A percentile compares a stretch with the other conserved stretches of the same genome.
phyloP scores from a whole-genome alignment of 768 basidiomycete genomes.

The Termitomyces sp. region DNA sequence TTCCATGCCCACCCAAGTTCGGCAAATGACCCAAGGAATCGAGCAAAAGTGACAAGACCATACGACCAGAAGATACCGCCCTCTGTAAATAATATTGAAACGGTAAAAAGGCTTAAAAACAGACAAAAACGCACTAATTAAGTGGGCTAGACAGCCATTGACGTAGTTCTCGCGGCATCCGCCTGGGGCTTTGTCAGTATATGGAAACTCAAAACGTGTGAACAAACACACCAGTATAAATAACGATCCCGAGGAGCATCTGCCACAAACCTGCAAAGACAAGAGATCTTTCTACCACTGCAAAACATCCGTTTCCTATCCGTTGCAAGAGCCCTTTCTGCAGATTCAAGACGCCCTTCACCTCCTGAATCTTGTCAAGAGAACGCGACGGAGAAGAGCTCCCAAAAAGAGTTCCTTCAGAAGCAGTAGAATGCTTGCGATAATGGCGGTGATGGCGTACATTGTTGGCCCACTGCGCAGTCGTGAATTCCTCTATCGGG shows the following conservation, averaged over 20 bases:
- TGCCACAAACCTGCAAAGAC: slow-evolving; percentile 69
- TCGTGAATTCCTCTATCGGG: slow-evolving; percentile 25
- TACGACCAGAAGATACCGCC: slow-evolving; percentile 92
- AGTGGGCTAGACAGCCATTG: slow-evolving; percentile 84
- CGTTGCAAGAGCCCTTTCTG: slow-evolving; percentile 26
- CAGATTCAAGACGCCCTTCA: slow-evolving; percentile 17
- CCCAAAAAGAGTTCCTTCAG: slow-evolving; percentile 51
- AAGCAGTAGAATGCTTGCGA: slow-evolving; percentile 39
- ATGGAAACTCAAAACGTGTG: not conserved
- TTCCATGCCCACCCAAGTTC: slow-evolving; percentile 98
- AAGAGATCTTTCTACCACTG: slow-evolving; percentile 53
- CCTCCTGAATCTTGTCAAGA: slow-evolving; percentile 50
- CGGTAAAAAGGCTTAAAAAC: not conserved
- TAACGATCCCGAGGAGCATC: slow-evolving; percentile 62
- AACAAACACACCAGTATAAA: slow-evolving; percentile 59
- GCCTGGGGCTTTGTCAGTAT: slow-evolving; percentile 28
- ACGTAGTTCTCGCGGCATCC: slow-evolving; percentile 74
- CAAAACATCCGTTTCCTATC: slow-evolving; percentile 43
- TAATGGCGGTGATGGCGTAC: slow-evolving; percentile 33
- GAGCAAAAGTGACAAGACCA: slow-evolving; percentile 83
- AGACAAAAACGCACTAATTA: slow-evolving; percentile 67
- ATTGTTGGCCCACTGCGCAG: slow-evolving; percentile 50
- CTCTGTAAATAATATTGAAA: slow-evolving; percentile 38
- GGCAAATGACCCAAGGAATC: slow-evolving; percentile 88
- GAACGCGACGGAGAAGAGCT: slow-evolving; percentile 43